phyloP scores from a whole-genome alignment of 1,284 basidiomycete species.

The Cerioporus squamosus region DNA sequence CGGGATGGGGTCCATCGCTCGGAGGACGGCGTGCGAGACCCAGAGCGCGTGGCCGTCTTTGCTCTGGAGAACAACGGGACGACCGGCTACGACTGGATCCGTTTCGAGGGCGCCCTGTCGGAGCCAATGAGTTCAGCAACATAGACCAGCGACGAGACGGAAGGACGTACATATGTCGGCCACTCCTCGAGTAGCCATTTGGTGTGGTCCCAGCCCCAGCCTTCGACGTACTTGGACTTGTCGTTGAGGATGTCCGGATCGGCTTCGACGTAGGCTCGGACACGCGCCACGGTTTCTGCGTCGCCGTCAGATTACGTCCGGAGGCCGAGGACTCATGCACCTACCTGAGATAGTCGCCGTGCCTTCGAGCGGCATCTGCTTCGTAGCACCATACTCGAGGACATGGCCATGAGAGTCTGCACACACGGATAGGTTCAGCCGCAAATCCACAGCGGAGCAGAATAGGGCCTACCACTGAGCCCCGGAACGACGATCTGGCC shows the following conservation, averaged over 20 bases:
- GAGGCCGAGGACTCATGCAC: slow-evolving; percentile 1
- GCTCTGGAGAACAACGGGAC: slow-evolving; percentile 77
- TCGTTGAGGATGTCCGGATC: slow-evolving; percentile 59
- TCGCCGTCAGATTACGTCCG: not conserved
- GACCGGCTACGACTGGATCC: slow-evolving; percentile 68
- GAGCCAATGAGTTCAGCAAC: too few species aligned
- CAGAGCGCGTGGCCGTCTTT: slow-evolving; percentile 92
- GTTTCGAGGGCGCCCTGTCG: slow-evolving; percentile 71
- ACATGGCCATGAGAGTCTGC: slow-evolving; percentile 85
- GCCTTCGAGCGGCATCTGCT: slow-evolving; percentile 68
- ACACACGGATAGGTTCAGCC: not conserved
- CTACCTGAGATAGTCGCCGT: slow-evolving; percentile 64
- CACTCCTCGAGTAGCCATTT: slow-evolving; percentile 67
- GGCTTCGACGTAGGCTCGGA: slow-evolving; percentile 67
- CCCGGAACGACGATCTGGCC: slow-evolving; percentile 70
- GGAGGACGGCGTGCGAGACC: slow-evolving; percentile 72
- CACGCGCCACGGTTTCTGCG: slow-evolving; percentile 65
- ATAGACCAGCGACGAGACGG: not conserved
- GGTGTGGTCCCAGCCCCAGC: slow-evolving; percentile 94
- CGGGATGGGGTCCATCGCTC: slow-evolving; percentile 64
- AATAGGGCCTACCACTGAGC: slow-evolving; percentile 53
- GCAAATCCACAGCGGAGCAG: not conserved
- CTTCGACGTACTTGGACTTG: slow-evolving; percentile 70
- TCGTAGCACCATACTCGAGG: slow-evolving; percentile 74
- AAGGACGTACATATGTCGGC: slow-evolving; percentile 71